Conservation (phyloP, 2,329 filamentous ascomycete genomes). For the Colletotrichum truncatum region DNA sequence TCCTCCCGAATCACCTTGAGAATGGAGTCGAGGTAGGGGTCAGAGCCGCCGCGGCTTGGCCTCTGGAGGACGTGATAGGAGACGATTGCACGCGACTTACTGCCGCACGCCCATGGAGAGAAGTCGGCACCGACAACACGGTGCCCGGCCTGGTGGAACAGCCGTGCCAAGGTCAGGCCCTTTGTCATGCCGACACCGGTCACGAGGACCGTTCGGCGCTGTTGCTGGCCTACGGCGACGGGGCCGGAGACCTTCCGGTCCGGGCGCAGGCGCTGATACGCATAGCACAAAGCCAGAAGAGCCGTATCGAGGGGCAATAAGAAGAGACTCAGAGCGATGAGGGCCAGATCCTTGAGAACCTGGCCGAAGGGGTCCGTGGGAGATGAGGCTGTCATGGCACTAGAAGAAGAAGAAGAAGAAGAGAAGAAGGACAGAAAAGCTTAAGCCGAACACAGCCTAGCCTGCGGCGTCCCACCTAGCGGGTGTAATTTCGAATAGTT, state of each 20-base stretch:
- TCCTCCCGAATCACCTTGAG: conserved; percentile 68
- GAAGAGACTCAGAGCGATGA: conserved; percentile 18
- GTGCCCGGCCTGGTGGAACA: conserved; percentile 72
- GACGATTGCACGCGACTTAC: conserved; percentile 65
- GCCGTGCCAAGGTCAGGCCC: conserved; percentile 71
- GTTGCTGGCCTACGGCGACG: background rate
- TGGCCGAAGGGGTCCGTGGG: conserved; percentile 8
- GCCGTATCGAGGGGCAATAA: conserved; percentile 20
- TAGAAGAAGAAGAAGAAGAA: background rate
- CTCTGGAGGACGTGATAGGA: conserved; percentile 59
- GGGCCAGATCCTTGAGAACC: conserved; percentile 25
- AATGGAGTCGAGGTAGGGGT: conserved; percentile 64
- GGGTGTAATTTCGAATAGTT: background rate
- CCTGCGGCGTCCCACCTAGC: background rate
- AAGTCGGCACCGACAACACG: conserved; percentile 78
- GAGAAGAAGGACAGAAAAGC: background rate
- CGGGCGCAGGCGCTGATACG: conserved; percentile 12
- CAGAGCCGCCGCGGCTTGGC: conserved; percentile 37
- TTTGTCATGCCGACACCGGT: conserved; percentile 80
- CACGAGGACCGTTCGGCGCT: conserved; percentile 62
- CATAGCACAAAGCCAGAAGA: conserved; percentile 3
- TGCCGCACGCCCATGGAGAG: conserved; percentile 59
- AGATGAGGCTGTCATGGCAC: conserved; percentile 5
- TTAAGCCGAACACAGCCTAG: background rate
- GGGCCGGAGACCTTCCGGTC: background rate